Base-by-base conservation (phyloP, 495 filamentous ascomycete genomes). In the Penicillium coprophilum region DNA sequence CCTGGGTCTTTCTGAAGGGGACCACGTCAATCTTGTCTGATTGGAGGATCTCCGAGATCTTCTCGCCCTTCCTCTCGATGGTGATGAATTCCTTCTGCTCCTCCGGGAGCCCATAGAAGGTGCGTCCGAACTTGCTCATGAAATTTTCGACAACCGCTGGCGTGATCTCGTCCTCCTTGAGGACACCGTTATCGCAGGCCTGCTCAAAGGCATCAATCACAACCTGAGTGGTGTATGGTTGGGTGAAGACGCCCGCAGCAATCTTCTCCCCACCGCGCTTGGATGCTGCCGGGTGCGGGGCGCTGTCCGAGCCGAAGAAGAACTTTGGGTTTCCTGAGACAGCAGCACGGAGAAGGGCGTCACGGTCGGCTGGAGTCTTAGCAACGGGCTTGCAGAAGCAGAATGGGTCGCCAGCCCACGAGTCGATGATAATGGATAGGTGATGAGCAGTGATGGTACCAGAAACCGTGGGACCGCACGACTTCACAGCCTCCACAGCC, bases 161-260 rank as follows among this genome's bases (percentile, higher is more conserved):
- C 11, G 86, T 92, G n/a, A 95, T 83, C 19, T 86, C 81, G 15
- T 81, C 78, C 19, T 83, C 82, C 46, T 72, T 77, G 15, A 95
- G 73, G 41, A 87, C 73, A n/a, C 85, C 87, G 27, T 82, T 80
- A 63, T 83, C 73, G 20, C 87, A 71, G 9, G 80, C 90, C 63
- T 86, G 81, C 69, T 89, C 87, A 27, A 96, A 78, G 17, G 89
- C 88, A 55, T 82, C 80, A 27, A 96, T 63, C 31, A 93, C 88
- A 27, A 88, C 77, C 53, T 87, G 84, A 13, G 89, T 85, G n/a
- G 84, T 85, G 64, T 85, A 90, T n/a, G 89, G 88, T 69, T 96
- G 92, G 8, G 92, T 96, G 74, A 95, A 96, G 7, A 93, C 87
- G 23, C 93, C 92, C 5, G 89, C 91, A 6, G 91, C 89, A n/a